Base-by-base conservation (phyloP, 139 green algal genomes). In the Protoeuglena noctilucae region DNA sequence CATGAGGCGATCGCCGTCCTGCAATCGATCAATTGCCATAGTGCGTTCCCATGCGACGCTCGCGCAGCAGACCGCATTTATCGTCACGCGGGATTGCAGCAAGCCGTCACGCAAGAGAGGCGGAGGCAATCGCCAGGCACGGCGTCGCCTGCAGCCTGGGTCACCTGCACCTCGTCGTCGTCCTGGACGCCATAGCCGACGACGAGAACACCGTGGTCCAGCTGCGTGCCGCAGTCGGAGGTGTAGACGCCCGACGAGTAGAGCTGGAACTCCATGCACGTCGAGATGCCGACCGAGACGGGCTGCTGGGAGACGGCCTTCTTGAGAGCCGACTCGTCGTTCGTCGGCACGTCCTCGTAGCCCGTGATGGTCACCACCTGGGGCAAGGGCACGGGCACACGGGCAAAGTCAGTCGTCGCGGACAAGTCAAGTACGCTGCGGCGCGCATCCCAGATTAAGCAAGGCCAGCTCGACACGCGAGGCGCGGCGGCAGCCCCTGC, bases 191-290 rank as follows among this genome's bases (percentile, higher is more conserved):
- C 84, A 60, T 96, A 98, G 22, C 91, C 91, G 6, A 94, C 87
- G 12, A 83, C 76, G 58, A 98, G 75, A 27, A 98, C 88, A 30
- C 87, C 89, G 66, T 98, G 90, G 75, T 96, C 84, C 1, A 98
- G 75, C 0, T 77, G 55, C 2, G 76, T 81, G 64, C 82, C 85
- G 74, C 86, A 93, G 45, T 74, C 67, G 6, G 60, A 66, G 23
- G 50, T 58, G 62, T 89, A 83, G 48, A 95, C 72, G 47, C 83
- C 83, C n/a, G 79, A 76, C 2, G 34, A 51, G 64, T 96, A 96
- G 47, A 94, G 82, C 79, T 94, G 84, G 68, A 95, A 91, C 27
- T 69, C 54, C 31, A 68, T 53, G 66, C 81, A 53, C 62, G 85
- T 57, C 7, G 89, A 89, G 60, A 97, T 96, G 50, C 80, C 89